Percentiles rank a stretch among this genome's conserved stretches.
These are phyloP conservation scores for Gyrodon lividus DNA, from an alignment of 768 basidiomycete species.

Conservation along the genomic window DNA sequence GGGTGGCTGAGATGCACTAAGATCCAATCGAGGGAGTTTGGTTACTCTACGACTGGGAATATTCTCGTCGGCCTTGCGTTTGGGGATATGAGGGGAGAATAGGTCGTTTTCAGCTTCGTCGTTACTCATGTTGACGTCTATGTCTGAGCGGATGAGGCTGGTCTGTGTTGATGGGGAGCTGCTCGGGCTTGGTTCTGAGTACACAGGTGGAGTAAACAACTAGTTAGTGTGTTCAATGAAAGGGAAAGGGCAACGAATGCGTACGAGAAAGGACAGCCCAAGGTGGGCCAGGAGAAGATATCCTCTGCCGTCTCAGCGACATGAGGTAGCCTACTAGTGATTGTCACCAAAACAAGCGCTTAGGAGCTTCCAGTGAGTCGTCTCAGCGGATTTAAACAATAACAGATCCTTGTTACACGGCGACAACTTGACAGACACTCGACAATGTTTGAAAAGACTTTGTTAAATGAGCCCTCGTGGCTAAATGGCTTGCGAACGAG, in stretches of 20 bases:
- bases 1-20: background rate
- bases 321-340: constrained; percentile 1
- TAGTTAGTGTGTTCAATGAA: background rate
- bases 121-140: constrained; percentile 20
- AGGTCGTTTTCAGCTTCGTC: constrained; percentile 17
- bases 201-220: background rate
- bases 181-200: constrained; percentile 20
- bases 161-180: constrained; percentile 17
- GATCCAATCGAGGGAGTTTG: constrained; percentile 24
- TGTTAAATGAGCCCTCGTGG: too few species aligned
- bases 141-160: constrained; percentile 11
- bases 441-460: too few species aligned
- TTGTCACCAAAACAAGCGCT: background rate
- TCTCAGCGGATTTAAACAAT: too few species aligned
- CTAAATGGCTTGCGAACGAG: too few species aligned
- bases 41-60: constrained; percentile 4
- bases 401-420: too few species aligned
- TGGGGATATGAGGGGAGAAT: constrained; percentile 14
- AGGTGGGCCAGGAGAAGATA: constrained; percentile 26
- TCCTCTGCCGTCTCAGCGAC: background rate
- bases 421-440: too few species aligned
- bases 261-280: constrained; percentile 27
- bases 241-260: constrained; percentile 11
- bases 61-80: constrained; percentile 28
- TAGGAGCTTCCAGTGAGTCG: too few species aligned